Base-by-base conservation (phyloP, 2,329 filamentous ascomycete species). In the Mycosphaerelloides madeirae region DNA sequence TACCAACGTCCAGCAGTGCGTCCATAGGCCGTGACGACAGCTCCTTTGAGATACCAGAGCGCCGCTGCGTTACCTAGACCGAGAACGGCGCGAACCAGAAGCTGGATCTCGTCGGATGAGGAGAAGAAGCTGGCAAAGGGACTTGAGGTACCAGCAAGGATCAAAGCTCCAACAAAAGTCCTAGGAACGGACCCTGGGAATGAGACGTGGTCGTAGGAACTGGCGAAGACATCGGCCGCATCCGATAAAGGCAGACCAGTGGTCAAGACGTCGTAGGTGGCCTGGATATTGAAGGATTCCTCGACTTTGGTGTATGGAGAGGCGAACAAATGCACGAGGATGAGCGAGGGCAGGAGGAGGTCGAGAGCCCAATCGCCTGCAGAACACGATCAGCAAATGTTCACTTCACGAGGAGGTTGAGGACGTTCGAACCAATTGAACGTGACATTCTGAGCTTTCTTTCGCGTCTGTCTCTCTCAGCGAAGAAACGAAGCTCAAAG, bases 201-300 rank as follows among this genome's bases (percentile, higher is more conserved):
- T 15, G 79, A 76, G 58, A 93, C 81, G 72, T 98, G 93, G 64
- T 98, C 93, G 70, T 94, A 98, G 55, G 83, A 72, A 15, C 68
- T 63, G 1, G 72, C 76, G 19, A 66, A 48, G 19, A 56, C 49
- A 14, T 51, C 47, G 0, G 60, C 49, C 5, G 53, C 47, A 48
- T 65, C 60, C 19, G 48, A 39, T 32, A 54, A 57, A 0, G 87
- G 87, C 1, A 87, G 80, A 18, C 89, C 89, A 64, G 93, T 88
- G 29, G 79, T 77, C 48, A 95, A 67, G 29, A 98, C 84, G 65
- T 98, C 93, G 67, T 97, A 93, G 3, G 83, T 79, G 5, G 93
- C 93, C 66, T 98, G 93, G 46, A 97, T 81, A 65, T 95, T 95
- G 78, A 98, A 97, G 0, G 91, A 97, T 68, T 98, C 93, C 67